Evolutionary conservation across 805 yeast species (phyloP).

Genomic region (Starmerella floricola): DNA sequence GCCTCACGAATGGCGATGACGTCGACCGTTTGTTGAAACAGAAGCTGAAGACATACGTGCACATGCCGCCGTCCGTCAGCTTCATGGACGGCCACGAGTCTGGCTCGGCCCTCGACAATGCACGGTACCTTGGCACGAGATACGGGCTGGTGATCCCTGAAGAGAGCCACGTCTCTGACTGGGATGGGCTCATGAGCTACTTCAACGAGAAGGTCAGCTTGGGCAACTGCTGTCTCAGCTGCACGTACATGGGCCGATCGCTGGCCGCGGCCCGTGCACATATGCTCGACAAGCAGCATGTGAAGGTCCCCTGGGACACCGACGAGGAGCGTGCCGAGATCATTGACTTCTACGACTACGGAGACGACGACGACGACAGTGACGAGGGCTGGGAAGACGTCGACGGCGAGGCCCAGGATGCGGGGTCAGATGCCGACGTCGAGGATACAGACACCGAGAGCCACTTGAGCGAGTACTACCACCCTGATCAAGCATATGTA

Average conservation of each 20-base stretch:
- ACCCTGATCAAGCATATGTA: conserved; percentile 29
- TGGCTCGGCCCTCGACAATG: conserved; percentile 44
- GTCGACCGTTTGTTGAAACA: conserved; percentile 24
- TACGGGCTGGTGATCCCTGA: conserved; percentile 91
- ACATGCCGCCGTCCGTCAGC: conserved; percentile 30
- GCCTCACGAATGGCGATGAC: conserved; percentile 12
- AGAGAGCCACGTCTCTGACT: conserved; percentile 50
- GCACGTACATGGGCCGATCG: conserved; percentile 73
- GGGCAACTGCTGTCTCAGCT: conserved; percentile 73
- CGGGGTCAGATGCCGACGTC: conserved; percentile 24
- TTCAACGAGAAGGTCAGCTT: conserved; percentile 69
- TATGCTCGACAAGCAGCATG: conserved; percentile 73
- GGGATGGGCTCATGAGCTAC: conserved; percentile 59
- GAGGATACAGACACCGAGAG: conserved; percentile 20
- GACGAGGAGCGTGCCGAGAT: conserved; percentile 65
- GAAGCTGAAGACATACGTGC: conserved; percentile 20
- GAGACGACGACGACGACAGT: conserved; percentile 39
- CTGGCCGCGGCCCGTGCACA: conserved; percentile 84
- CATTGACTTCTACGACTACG: conserved; percentile 72
- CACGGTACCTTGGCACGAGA: conserved; percentile 60
- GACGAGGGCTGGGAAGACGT: conserved; percentile 31
- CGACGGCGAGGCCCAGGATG: conserved; percentile 18
- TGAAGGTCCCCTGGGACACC: conserved; percentile 76
- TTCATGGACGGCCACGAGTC: conserved; percentile 38
- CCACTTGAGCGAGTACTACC: not conserved